phyloP scores from a whole-genome alignment of 2,329 filamentous ascomycete species.

The Stemphylium lycopersici region DNA sequence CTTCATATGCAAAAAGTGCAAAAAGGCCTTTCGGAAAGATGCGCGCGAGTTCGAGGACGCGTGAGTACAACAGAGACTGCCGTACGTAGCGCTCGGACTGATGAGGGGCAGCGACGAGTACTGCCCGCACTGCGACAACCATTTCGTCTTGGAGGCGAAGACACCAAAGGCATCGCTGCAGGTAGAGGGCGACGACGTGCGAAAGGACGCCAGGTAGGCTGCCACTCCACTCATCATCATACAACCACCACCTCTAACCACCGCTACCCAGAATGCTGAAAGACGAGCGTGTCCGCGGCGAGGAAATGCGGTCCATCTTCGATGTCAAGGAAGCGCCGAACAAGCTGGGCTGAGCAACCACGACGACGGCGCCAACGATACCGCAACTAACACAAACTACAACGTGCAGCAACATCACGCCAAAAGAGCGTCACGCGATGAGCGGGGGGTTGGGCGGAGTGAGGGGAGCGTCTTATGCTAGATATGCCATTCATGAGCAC shows the following conservation, averaged over 20 bases:
- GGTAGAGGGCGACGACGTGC: constrained; percentile 88
- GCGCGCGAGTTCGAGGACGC: constrained; percentile 87
- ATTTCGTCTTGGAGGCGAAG: constrained; percentile 89
- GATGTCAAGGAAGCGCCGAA: constrained; percentile 77
- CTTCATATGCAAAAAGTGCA: constrained; percentile 99
- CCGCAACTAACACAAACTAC: constrained; percentile 1
- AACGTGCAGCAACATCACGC: constrained; percentile 1
- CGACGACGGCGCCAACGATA: not conserved
- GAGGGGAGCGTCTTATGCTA: constrained; percentile 20
- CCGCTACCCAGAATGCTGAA: constrained; percentile 73
- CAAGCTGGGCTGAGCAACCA: constrained; percentile 71
- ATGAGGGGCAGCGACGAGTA: constrained; percentile 76
- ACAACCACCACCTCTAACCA: constrained; percentile 16
- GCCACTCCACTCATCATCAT: too few species aligned
- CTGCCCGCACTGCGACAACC: constrained; percentile 98
- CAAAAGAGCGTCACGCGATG: constrained; percentile 12
- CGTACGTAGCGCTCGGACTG: constrained; percentile 4
- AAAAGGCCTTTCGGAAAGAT: constrained; percentile 96
- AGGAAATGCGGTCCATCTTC: constrained; percentile 71
- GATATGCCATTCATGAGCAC: constrained; percentile 35
- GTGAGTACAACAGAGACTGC: constrained; percentile 4
- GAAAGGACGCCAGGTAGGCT: constrained; percentile 73
- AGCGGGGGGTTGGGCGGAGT: constrained; percentile 13
- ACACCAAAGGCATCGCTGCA: constrained; percentile 82
- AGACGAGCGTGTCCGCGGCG: constrained; percentile 76